phyloP scores from a whole-genome alignment of 352 stramenopile genomes.

The Peronospora destructor region DNA sequence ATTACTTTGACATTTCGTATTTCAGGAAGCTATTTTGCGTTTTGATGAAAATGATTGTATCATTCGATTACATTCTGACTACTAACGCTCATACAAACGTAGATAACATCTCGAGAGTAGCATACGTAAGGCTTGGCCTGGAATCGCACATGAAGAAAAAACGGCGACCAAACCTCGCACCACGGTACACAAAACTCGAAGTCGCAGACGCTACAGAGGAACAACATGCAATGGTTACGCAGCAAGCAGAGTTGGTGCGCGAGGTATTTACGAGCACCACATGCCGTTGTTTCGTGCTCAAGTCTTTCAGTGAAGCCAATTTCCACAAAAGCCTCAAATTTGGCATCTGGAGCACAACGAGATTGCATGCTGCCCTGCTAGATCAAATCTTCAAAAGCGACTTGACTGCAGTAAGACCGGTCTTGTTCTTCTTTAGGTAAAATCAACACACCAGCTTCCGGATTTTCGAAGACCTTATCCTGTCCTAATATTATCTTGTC shows the following conservation, averaged over 20 bases:
- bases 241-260: slow-evolving; percentile 38
- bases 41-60: no score
- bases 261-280: slow-evolving; percentile 54
- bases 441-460: not conserved
- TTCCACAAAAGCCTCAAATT: slow-evolving; percentile 84
- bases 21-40: no score
- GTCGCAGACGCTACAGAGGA: not conserved
- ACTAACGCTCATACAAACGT: no score
- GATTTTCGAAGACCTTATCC: not conserved
- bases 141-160: slow-evolving; percentile 14
- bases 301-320: slow-evolving; percentile 82
- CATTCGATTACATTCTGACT: no score
- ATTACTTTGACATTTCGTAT: no score
- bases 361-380: slow-evolving; percentile 53
- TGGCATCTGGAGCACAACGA: slow-evolving; percentile 74
- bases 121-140: not conserved
- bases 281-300: slow-evolving; percentile 77
- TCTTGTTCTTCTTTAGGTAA: slow-evolving; percentile 79
- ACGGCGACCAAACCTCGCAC: slow-evolving; percentile 37
- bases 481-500: not conserved
- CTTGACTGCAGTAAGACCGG: slow-evolving; percentile 49
- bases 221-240: slow-evolving; percentile 6
- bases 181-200: slow-evolving; percentile 28
- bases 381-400: slow-evolving; percentile 70
- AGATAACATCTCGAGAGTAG: no score